These are phyloP conservation scores for Nemania sp. DNA, from an alignment of 2,329 filamentous ascomycete genomes.

Conservation along the genomic window DNA sequence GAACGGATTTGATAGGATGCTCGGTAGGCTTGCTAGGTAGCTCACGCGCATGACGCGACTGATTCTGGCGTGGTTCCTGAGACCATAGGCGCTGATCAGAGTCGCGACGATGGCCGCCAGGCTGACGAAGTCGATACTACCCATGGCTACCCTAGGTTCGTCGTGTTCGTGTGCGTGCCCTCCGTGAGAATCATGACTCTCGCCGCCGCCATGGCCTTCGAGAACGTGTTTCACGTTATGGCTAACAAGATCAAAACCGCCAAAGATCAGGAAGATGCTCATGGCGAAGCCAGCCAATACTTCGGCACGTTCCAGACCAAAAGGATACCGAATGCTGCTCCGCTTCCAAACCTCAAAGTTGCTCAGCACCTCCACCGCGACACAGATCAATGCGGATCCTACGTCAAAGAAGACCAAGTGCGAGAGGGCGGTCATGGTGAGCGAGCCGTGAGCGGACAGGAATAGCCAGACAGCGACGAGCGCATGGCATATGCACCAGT, in stretches of 20 bases:
- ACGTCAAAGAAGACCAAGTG: constrained; percentile 96
- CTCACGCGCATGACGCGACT: constrained; percentile 87
- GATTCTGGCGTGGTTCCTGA: constrained; percentile 90
- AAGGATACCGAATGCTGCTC: constrained; percentile 89
- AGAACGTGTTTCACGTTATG: constrained; percentile 94
- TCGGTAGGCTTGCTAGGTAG: constrained; percentile 79
- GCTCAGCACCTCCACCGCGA: constrained; percentile 86
- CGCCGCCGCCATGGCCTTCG: constrained; percentile 65
- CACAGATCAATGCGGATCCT: constrained; percentile 86
- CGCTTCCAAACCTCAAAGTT: constrained; percentile 99
- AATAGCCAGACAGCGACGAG: constrained; percentile 82
- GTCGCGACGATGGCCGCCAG: constrained; percentile 82
- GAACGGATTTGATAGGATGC: constrained; percentile 89
- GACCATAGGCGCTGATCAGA: constrained; percentile 79
- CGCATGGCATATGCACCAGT: constrained; percentile 90
- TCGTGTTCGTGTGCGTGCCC: constrained; percentile 65
- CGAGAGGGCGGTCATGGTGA: constrained; percentile 89
- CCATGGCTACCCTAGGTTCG: constrained; percentile 61
- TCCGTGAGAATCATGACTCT: constrained; percentile 58
- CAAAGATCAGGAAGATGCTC: constrained; percentile 95
- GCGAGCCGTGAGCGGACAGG: constrained; percentile 80
- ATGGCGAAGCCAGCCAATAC: constrained; percentile 95
- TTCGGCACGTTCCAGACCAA: constrained; percentile 88
- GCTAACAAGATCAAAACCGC: constrained; percentile 91
- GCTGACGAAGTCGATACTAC: constrained; percentile 79